Percentiles rank a stretch among this genome's conserved stretches.
phyloP scores from a whole-genome alignment of 2,329 filamentous ascomycete genomes.

The Leptographium wingfieldii region DNA sequence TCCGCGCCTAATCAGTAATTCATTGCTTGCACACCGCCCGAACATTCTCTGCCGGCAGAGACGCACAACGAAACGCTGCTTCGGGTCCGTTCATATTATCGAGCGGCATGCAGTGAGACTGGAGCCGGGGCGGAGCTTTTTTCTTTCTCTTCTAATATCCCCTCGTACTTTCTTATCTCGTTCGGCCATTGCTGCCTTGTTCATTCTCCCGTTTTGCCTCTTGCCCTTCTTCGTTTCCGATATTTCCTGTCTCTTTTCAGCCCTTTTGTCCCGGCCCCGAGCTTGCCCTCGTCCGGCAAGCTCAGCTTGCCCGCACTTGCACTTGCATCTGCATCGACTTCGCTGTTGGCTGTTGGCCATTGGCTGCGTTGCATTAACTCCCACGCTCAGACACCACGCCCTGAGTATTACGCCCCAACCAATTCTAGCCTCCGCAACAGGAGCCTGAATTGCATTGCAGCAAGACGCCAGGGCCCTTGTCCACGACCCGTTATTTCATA shows the following conservation, averaged over 20 bases:
- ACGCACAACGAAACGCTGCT: not conserved
- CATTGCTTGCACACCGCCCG: not conserved
- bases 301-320: not conserved
- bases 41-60: slow-evolving; percentile 1
- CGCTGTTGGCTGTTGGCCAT: not conserved
- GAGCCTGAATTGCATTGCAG: not conserved
- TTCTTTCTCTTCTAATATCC: not conserved
- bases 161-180: not conserved
- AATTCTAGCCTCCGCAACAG: not conserved
- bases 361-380: not conserved
- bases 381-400: not conserved
- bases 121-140: slow-evolving; percentile 2
- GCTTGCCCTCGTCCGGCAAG: not conserved
- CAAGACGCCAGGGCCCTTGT: slow-evolving; percentile 1
- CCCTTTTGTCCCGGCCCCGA: not conserved
- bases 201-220: not conserved
- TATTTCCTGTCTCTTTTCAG: not conserved
- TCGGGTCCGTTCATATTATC: slow-evolving; percentile 7
- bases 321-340: not conserved
- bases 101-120: slow-evolving; percentile 11
- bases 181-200: not conserved
- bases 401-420: not conserved
- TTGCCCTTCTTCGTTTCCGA: not conserved
- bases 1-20: not conserved
- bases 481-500: slow-evolving; percentile 4